Base-by-base conservation (phyloP, 495 filamentous ascomycete species). In the Schizothecium vesticola region DNA sequence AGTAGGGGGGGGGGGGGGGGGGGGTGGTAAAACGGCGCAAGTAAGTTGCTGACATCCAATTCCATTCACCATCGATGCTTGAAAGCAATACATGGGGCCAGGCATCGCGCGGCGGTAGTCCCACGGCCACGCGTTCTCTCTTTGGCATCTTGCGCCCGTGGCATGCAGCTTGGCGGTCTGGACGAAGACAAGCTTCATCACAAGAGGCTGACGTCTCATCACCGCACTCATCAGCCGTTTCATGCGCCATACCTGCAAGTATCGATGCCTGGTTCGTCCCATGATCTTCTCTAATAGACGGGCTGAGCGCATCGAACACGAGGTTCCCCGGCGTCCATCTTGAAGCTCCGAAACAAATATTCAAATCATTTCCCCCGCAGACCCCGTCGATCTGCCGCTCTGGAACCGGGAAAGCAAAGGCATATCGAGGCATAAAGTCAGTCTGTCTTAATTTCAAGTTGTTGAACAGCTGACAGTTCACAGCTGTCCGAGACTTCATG, bases 311-410 rank as follows among this genome's bases (percentile, higher is more conserved):
- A 51, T n/a, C 19, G 31, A 51, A 19, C 43, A n/a, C 43, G 43
- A 51, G 43, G 43, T n/a, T 6, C 43, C 43, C 43, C 8, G 43
- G 19, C 16, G 43, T 51, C 19, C 16, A 51, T 51, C 43, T n/a
- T 9, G 43, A 19, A 51, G 16, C 43, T 51, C 43, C 43, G 19
- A 51, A 51, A 51, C 43, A 51, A 51, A 51, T 19, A 51, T 51
- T 51, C 36, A 51, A 6, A 5, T n/a, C 43, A 51, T 6, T n/a
- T 51, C 19, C 43, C 43, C 43, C 43, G 19, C 43, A 51, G 43
- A 51, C 33, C 23, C 63, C 36, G 64, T 63, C 68, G 68, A 69
- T 65, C 59, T 69, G 63, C 63, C 68, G 63, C 63, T 9, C 31
- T 58, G 26, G 36, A 62, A 69, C 26, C 24, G 55, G 24, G 63